Evolutionary conservation across 1,139 yeast genomes (phyloP).

Genomic region (Debaryomyces nepalensis): DNA sequence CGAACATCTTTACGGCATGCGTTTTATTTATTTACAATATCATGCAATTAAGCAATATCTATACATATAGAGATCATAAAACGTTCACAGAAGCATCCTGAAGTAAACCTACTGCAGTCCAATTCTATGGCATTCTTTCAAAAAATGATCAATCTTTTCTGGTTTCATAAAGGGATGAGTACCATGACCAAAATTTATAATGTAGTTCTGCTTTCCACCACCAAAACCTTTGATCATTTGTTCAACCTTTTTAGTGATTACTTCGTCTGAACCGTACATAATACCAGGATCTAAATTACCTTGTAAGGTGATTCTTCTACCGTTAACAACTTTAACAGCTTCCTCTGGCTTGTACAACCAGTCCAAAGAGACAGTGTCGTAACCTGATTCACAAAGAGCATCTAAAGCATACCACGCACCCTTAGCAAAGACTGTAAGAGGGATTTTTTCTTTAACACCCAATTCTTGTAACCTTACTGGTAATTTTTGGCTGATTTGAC

Average conservation of each 20-base stretch:
- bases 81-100: not conserved
- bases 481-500: slow-evolving; percentile 71
- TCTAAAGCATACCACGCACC: slow-evolving; percentile 98
- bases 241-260: slow-evolving; percentile 79
- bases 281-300: slow-evolving; percentile 96
- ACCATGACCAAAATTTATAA: slow-evolving; percentile 95
- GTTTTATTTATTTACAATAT: not conserved
- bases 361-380: slow-evolving; percentile 86
- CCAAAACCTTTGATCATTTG: slow-evolving; percentile 89
- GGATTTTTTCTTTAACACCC: slow-evolving; percentile 73
- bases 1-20: too few relatives aligned
- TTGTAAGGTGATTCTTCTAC: slow-evolving; percentile 81
- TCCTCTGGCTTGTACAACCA: slow-evolving; percentile 89
- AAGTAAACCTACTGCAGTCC: slow-evolving; percentile 48
- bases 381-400: slow-evolving; percentile 81
- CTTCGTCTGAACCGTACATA: slow-evolving; percentile 86
- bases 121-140: slow-evolving; percentile 83
- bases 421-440: slow-evolving; percentile 89
- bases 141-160: slow-evolving; percentile 79
- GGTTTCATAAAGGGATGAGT: slow-evolving; percentile 98
- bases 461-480: slow-evolving; percentile 73
- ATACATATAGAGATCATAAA: not conserved
- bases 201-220: slow-evolving; percentile 88
- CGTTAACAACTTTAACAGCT: slow-evolving; percentile 77
- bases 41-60: slow-evolving; percentile 2